Conservation (phyloP, 2,329 filamentous ascomycete genomes). For the Colletotrichum karsti region DNA sequence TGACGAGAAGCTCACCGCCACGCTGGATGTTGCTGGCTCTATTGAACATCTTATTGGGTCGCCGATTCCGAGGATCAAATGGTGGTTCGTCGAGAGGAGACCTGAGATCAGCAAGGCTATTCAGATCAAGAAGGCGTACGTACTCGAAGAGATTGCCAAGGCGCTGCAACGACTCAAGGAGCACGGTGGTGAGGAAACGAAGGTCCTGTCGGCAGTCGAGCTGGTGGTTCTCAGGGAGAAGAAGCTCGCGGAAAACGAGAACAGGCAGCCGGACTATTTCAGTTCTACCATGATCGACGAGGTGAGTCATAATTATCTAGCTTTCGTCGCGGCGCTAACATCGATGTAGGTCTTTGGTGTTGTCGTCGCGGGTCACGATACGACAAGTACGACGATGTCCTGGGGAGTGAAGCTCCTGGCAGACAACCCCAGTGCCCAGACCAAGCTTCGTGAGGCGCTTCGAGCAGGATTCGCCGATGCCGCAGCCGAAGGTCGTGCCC, state of each 20-base stretch:
- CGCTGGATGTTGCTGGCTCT: slow-evolving; percentile 2
- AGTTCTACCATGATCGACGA: slow-evolving; percentile 17
- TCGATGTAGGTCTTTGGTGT: slow-evolving; percentile 35
- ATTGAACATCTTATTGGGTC: slow-evolving; percentile 12
- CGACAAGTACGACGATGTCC: slow-evolving; percentile 35
- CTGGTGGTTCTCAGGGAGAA: slow-evolving; percentile 24
- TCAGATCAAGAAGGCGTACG: background rate
- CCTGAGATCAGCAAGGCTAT: background rate
- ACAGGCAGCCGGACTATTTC: slow-evolving; percentile 21
- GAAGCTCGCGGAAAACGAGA: slow-evolving; percentile 23
- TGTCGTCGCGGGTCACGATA: slow-evolving; percentile 40
- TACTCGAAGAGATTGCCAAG: slow-evolving; percentile 14
- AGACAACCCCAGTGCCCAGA: slow-evolving; percentile 8
- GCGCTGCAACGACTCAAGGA: slow-evolving; percentile 8
- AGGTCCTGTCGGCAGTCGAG: slow-evolving; percentile 22
- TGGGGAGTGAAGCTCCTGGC: slow-evolving; percentile 37
- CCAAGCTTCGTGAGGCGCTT: slow-evolving; percentile 6
- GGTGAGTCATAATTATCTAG: background rate
- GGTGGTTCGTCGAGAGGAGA: slow-evolving; percentile 3
- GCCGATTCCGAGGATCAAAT: slow-evolving; percentile 19
- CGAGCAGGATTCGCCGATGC: slow-evolving; percentile 26
- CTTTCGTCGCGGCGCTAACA: too few relatives aligned
- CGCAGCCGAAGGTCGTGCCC: slow-evolving; percentile 32
- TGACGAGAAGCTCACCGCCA: slow-evolving; percentile 21
- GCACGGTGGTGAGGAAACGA: slow-evolving; percentile 8